Conservation (phyloP, 352 stramenopile species). For the Globisporangium okanoganense region DNA sequence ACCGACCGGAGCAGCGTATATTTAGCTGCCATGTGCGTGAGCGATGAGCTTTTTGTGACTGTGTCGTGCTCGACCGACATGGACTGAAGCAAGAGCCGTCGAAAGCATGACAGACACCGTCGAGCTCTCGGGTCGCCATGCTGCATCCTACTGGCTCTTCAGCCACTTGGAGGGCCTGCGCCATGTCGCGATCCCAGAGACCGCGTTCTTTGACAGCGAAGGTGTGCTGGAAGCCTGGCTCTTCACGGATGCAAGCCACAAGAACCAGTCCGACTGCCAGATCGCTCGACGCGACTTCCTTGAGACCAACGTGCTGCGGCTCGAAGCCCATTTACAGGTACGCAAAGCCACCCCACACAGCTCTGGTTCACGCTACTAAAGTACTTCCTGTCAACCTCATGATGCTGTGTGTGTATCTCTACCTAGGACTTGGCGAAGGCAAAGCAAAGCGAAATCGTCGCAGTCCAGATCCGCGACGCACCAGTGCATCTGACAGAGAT, state of each 20-base stretch:
- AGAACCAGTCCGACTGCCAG: slow-evolving; percentile 9
- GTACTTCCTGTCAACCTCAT: background rate
- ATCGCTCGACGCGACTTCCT: slow-evolving; percentile 17
- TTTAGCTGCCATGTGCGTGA: too few species aligned
- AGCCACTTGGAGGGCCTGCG: slow-evolving; percentile 19
- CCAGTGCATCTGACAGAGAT: slow-evolving; percentile 17
- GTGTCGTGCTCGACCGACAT: too few species aligned
- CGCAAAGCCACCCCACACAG: too few species aligned
- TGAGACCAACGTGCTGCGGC: slow-evolving; percentile 31
- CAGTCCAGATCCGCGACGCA: slow-evolving; percentile 14
- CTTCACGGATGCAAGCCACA: slow-evolving; percentile 7
- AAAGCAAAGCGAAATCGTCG: slow-evolving; percentile 10
- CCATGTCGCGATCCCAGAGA: slow-evolving; percentile 28
- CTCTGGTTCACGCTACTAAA: too few species aligned
- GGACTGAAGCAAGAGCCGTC: too few species aligned
- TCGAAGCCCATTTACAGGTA: slow-evolving; percentile 39
- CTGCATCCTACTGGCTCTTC: slow-evolving; percentile 35
- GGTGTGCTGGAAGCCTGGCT: slow-evolving; percentile 38
- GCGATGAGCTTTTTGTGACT: background rate
- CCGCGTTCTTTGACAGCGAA: slow-evolving; percentile 36
- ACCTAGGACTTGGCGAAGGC: slow-evolving; percentile 17
- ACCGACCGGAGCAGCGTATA: too few species aligned
- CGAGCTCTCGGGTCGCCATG: slow-evolving; percentile 8
- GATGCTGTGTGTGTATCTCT: background rate
- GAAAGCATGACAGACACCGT: background rate